These are phyloP conservation scores for Beta macrorhiza DNA, from an alignment of 179 eudicot genomes.

Conservation along the genomic window DNA sequence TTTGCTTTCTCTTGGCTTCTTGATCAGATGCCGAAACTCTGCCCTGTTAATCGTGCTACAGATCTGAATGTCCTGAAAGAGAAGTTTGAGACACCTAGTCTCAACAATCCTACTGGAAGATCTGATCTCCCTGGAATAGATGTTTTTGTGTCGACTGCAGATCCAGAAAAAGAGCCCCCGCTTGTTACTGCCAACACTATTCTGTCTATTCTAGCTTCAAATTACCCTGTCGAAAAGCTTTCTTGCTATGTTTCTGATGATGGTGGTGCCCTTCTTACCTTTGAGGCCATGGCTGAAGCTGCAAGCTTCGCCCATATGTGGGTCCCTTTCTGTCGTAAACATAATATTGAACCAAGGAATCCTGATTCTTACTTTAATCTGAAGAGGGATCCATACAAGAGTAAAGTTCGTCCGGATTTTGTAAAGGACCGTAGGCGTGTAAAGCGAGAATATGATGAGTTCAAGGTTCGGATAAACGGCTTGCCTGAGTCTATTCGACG, in stretches of 20 bases:
- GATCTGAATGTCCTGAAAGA: constrained; percentile 80
- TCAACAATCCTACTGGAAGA: constrained; percentile 73
- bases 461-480: constrained; percentile 81
- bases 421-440: constrained; percentile 87
- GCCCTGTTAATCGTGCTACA: constrained; percentile 84
- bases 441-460: constrained; percentile 89
- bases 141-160: constrained; percentile 88
- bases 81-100: constrained; percentile 72
- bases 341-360: constrained; percentile 83
- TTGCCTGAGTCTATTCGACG: constrained; percentile 84
- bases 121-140: constrained; percentile 91
- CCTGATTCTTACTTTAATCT: constrained; percentile 73
- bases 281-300: constrained; percentile 98
- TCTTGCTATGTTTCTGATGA: constrained; percentile 93
- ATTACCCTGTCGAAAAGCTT: constrained; percentile 90
- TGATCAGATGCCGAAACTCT: constrained; percentile 81
- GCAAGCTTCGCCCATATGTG: constrained; percentile 82
- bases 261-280: constrained; percentile 90
- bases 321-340: constrained; percentile 95
- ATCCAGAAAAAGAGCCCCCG: constrained; percentile 98
- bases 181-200: constrained; percentile 89
- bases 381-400: constrained; percentile 81
- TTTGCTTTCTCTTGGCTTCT: constrained; percentile 95
- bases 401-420: constrained; percentile 73
- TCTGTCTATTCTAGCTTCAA: constrained; percentile 73